These are phyloP conservation scores for Stachybotrys chartarum DNA, from an alignment of 2,329 filamentous ascomycete genomes.

Conservation along the genomic window DNA sequence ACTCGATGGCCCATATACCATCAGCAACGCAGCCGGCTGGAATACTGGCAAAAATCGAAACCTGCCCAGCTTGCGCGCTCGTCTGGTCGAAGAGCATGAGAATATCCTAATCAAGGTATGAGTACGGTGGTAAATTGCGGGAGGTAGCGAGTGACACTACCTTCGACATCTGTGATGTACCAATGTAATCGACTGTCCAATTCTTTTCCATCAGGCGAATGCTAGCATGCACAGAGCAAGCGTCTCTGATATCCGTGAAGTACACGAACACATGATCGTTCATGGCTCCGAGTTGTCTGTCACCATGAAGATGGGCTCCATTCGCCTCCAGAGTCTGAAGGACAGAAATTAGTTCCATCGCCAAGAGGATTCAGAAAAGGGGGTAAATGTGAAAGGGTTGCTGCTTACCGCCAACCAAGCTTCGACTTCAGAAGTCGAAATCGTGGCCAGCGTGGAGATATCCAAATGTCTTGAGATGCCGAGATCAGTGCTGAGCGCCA, in stretches of 20 bases:
- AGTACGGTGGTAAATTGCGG: too few relatives aligned
- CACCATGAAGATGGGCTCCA: conserved; percentile 28
- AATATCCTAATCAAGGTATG: neutral
- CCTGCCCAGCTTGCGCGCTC: conserved; percentile 16
- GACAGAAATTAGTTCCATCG: conserved; percentile 5
- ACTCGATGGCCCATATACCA: conserved; percentile 27
- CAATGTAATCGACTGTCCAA: conserved; percentile 31
- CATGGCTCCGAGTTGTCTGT: conserved; percentile 24
- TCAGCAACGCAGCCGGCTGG: conserved; percentile 10
- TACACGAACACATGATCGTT: conserved; percentile 42
- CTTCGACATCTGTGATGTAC: conserved; percentile 3
- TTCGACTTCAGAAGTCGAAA: conserved; percentile 31
- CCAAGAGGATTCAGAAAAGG: neutral
- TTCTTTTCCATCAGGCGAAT: conserved; percentile 32
- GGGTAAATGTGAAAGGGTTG: neutral
- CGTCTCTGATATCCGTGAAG: conserved; percentile 55
- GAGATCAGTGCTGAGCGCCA: conserved; percentile 35
- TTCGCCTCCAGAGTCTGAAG: conserved; percentile 29
- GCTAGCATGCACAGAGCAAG: conserved; percentile 41
- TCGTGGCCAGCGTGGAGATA: conserved; percentile 23
- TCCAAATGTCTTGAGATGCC: conserved; percentile 38
- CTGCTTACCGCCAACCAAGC: conserved; percentile 36
- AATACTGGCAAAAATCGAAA: conserved; percentile 17
- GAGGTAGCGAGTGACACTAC: conserved; percentile 2
- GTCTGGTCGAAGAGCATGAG: conserved; percentile 1